Percentiles rank a stretch among this genome's conserved stretches.
Evolutionary conservation across 768 basidiomycete species (phyloP).

Genomic region (Phlebiopsis gigantea): DNA sequence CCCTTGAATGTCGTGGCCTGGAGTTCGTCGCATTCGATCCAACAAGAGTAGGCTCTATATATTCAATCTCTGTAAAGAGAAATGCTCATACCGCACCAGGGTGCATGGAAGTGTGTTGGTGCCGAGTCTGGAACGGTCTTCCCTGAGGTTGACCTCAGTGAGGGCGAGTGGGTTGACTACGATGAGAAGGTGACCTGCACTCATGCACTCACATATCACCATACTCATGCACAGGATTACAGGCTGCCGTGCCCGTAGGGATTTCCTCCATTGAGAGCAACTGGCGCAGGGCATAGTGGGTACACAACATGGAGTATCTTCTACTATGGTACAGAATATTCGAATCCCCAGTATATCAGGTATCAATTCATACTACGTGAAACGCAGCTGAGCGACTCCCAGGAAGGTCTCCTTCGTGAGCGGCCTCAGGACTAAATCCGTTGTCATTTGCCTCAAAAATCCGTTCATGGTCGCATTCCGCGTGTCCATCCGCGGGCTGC

Average conservation of each 20-base stretch:
- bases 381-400: not conserved
- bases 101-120: conserved; percentile 74
- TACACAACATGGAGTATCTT: not conserved
- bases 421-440: not conserved
- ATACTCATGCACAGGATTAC: conserved; percentile 7
- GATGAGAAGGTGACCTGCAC: conserved; percentile 90
- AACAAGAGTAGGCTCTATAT: conserved; percentile 36
- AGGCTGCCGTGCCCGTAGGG: conserved; percentile 63
- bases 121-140: conserved; percentile 50
- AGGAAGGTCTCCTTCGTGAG: not conserved
- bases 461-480: no score
- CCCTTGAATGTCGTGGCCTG: conserved; percentile 81
- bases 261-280: conserved; percentile 61
- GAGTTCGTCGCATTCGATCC: conserved; percentile 80
- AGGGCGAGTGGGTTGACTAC: conserved; percentile 82
- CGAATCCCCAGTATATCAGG: not conserved
- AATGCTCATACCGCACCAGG: conserved; percentile 36
- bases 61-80: not conserved
- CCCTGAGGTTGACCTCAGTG: conserved; percentile 56
- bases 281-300: conserved; percentile 56
- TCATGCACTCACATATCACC: not conserved
- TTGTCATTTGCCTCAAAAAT: no score
- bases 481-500: no score
- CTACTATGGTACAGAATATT: not conserved
- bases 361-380: not conserved